Evolutionary conservation across 768 basidiomycete species (phyloP), one percentile per base, ranked within the genome.

Genomic region (Tricholoma hemisulphureum): DNA sequence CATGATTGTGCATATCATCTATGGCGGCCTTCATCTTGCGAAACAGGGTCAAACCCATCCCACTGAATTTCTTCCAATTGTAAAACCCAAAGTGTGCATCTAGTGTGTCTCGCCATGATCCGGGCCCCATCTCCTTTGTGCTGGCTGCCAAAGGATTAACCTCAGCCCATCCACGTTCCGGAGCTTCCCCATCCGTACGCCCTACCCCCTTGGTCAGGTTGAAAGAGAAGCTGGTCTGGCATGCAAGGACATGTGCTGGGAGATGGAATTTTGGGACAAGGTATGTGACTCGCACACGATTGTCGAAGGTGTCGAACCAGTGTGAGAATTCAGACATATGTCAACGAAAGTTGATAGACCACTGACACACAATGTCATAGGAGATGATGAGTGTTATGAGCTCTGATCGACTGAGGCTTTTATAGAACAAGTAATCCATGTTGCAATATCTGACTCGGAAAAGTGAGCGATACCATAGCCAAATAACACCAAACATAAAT

Each of bases 301-400:
- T 51, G 50, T 59, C 45, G 62, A n/a, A n/a, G n/a, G n/a, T n/a
- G n/a, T n/a, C n/a, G n/a, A n/a, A n/a, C n/a, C n/a, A n/a, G n/a
- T n/a, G n/a, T n/a, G n/a, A n/a, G n/a, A n/a, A n/a, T n/a, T n/a
- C n/a, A n/a, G n/a, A n/a, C n/a, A n/a, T n/a, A 52, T 63, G 59
- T 14, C 55, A n/a, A 29, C 34, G 46, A 4, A 73, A 58, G 14
- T 70, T 59, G 0, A 56, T 58, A 21, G 53, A 54, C 70, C 71
- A 74, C 29, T 73, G 71, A 49, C 73, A 73, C 0, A 63, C 70
- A 41, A 75, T 71, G 48, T 75, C 72, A 53, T 75, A 75, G 0
- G 69, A 71, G 2, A 71, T 48, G 20, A 71, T 60, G 2, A 73
- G n/a, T 8, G 46, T 31, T 0, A 54, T 50, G 3, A 65, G 11